phyloP scores from a whole-genome alignment of 2,329 filamentous ascomycete species.

The Alternaria metachromatica region DNA sequence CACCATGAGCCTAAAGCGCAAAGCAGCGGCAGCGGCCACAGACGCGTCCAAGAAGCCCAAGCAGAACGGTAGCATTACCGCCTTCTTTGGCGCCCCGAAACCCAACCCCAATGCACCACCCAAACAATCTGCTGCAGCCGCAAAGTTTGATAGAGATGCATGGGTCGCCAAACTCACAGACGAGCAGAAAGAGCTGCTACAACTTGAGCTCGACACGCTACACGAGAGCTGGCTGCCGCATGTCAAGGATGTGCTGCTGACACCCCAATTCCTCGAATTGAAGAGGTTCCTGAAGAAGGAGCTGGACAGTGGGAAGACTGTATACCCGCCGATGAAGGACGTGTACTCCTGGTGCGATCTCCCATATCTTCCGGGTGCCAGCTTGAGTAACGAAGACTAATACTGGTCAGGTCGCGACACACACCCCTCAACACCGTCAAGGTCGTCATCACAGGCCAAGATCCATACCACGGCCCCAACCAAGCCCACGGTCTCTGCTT shows the following conservation, averaged over 20 bases:
- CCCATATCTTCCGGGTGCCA: neutral
- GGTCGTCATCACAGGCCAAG: conserved; percentile 91
- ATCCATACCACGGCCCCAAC: conserved; percentile 94
- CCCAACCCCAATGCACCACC: conserved; percentile 34
- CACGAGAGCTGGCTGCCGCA: conserved; percentile 90
- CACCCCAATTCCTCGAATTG: conserved; percentile 80
- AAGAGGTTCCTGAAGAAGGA: conserved; percentile 88
- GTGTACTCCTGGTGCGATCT: conserved; percentile 86
- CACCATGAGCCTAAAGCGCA: conserved; percentile 60
- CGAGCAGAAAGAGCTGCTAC: conserved; percentile 82
- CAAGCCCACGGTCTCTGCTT: conserved; percentile 97
- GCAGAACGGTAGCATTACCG: conserved; percentile 78
- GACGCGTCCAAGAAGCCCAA: conserved; percentile 59
- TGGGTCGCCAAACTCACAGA: conserved; percentile 81
- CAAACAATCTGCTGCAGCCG: conserved; percentile 25
- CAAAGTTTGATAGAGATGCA: conserved; percentile 81
- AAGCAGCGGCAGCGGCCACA: conserved; percentile 54
- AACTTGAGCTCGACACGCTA: conserved; percentile 90
- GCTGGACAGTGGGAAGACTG: conserved; percentile 72
- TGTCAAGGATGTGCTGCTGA: conserved; percentile 84
- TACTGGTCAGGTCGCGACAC: conserved; percentile 78
- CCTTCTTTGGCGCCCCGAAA: conserved; percentile 79
- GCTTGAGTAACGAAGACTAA: conserved; percentile 2
- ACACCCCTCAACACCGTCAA: conserved; percentile 89
- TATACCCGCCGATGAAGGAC: conserved; percentile 87